phyloP scores from a whole-genome alignment of 805 yeast genomes.

The Kluyveromyces siamensis region DNA sequence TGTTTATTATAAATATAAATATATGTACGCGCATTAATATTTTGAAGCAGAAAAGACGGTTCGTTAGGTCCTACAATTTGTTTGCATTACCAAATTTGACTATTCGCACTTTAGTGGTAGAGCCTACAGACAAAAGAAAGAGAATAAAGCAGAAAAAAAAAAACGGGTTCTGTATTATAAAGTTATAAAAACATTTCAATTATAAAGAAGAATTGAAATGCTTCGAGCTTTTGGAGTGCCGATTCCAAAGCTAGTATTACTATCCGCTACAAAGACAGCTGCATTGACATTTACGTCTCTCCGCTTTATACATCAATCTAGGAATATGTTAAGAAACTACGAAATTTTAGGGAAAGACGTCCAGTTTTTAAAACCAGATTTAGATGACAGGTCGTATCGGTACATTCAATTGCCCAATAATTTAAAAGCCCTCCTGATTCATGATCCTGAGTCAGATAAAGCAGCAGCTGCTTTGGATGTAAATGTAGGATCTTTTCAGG shows the following conservation, averaged over 20 bases:
- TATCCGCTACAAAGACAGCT: neutral
- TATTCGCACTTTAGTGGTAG: no score
- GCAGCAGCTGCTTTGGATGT: conserved; percentile 77
- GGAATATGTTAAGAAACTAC: conserved; percentile 3
- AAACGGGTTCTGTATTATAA: neutral
- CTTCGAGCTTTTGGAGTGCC: neutral
- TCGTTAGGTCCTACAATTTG: no score
- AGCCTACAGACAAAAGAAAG: neutral
- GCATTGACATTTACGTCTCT: neutral
- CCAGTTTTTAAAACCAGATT: conserved; percentile 32
- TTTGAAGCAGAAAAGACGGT: no score
- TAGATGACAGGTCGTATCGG: conserved; percentile 72
- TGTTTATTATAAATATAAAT: no score
- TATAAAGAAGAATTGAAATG: neutral
- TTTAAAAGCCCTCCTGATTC: conserved; percentile 52
- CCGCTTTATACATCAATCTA: neutral
- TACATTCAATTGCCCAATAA: conserved; percentile 50
- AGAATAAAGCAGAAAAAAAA: neutral
- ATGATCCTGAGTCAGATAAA: conserved; percentile 62
- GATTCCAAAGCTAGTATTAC: neutral
- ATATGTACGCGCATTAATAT: no score
- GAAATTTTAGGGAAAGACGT: conserved; percentile 9
- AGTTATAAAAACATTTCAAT: neutral
- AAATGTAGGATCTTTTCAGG: conserved; percentile 67
- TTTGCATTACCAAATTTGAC: no score